A percentile compares a stretch with the other conserved stretches of the same genome.
Evolutionary conservation across 2,329 filamentous ascomycete genomes (phyloP).

Genomic region (Fusarium aywerte): DNA sequence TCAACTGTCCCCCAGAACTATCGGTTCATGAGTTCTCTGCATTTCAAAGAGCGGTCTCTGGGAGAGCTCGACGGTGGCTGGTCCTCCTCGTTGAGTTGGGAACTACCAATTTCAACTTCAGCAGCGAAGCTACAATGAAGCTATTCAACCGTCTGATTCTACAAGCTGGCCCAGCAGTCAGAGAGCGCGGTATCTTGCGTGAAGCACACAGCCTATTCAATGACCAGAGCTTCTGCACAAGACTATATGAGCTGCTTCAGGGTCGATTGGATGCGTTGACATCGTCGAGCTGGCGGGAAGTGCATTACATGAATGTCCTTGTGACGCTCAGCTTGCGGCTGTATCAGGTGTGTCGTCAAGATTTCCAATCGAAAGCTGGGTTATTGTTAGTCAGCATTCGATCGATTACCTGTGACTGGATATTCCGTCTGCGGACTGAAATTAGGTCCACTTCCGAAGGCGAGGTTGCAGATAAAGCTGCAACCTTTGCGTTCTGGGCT

Average conservation of each 20-base stretch:
- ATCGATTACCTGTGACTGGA: constrained; percentile 61
- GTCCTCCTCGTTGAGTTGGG: constrained; percentile 62
- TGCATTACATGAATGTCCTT: constrained; percentile 66
- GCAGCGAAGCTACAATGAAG: constrained; percentile 59
- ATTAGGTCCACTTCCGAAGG: constrained; percentile 53
- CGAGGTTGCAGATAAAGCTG: constrained; percentile 48
- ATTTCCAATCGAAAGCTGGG: constrained; percentile 35
- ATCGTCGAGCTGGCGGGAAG: constrained; percentile 70
- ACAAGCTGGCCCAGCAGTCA: constrained; percentile 63
- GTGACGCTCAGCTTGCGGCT: constrained; percentile 61
- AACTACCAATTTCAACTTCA: constrained; percentile 68
- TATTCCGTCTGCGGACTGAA: constrained; percentile 58
- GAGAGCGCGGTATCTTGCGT: constrained; percentile 52
- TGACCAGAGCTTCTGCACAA: constrained; percentile 61
- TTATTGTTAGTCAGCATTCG: constrained; percentile 56
- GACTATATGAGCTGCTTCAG: constrained; percentile 60
- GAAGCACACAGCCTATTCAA: constrained; percentile 60
- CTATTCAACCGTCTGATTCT: constrained; percentile 63
- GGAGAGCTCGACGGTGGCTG: constrained; percentile 60
- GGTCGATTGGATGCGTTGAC: constrained; percentile 56
- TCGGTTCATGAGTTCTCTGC: constrained; percentile 64
- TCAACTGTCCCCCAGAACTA: constrained; percentile 58
- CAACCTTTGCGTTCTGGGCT: constrained; percentile 61
- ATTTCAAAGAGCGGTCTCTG: constrained; percentile 60
- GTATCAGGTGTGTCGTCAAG: constrained; percentile 28